Conservation (phyloP, 345 rosid species). For the Anacardium occidentale region DNA sequence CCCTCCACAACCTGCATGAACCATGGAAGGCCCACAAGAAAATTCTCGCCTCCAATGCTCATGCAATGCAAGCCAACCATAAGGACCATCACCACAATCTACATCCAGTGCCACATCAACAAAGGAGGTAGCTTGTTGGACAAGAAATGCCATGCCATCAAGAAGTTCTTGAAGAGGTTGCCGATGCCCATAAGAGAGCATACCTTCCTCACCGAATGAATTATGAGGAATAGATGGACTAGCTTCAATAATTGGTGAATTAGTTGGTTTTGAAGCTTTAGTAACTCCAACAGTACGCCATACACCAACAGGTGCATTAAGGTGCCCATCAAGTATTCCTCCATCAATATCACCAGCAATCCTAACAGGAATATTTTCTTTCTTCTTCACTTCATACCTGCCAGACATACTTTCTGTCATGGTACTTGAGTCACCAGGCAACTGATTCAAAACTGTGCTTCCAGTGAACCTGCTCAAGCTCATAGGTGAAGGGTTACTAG, state of each 20-base stretch:
- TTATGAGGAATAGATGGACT: conserved; percentile 64
- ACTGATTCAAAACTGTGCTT: conserved; percentile 56
- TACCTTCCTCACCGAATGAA: conserved; percentile 74
- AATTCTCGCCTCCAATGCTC: conserved; percentile 95
- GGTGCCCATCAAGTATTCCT: conserved; percentile 73
- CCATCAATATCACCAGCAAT: conserved; percentile 93
- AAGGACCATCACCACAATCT: conserved; percentile 92
- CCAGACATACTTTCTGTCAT: conserved; percentile 72
- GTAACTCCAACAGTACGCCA: conserved; percentile 95
- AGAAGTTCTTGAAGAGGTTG: conserved; percentile 93
- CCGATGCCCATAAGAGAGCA: conserved; percentile 80
- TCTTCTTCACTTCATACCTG: conserved; percentile 76
- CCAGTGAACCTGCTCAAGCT: conserved; percentile 62
- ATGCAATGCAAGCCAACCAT: conserved; percentile 97
- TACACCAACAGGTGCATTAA: conserved; percentile 85
- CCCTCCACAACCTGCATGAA: conserved; percentile 99
- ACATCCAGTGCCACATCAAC: conserved; percentile 94
- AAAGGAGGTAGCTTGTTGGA: conserved; percentile 96
- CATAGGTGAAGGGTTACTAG: conserved; percentile 42
- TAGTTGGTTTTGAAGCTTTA: conserved; percentile 66
- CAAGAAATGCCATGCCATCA: conserved; percentile 81
- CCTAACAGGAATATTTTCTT: conserved; percentile 82
- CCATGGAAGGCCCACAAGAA: conserved; percentile 92
- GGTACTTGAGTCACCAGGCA: conserved; percentile 71
- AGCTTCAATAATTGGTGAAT: conserved; percentile 66